Percentiles rank a stretch among this genome's conserved stretches.
These are phyloP conservation scores for Haplosporangium sp. DNA, from an alignment of 371 early-diverging fungal species.

Conservation along the genomic window DNA sequence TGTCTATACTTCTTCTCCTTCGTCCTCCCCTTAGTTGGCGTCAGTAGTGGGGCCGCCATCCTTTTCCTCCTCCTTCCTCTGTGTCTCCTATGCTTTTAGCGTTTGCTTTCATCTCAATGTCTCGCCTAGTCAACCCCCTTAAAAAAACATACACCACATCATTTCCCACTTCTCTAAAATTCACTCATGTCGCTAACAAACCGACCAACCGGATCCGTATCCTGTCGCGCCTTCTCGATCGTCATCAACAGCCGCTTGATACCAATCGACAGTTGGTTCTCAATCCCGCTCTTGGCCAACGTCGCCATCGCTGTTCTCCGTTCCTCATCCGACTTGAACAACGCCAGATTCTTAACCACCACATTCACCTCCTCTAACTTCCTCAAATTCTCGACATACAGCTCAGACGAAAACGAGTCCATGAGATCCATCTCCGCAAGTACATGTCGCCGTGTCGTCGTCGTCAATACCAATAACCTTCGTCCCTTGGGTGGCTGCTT, in stretches of 20 bases:
- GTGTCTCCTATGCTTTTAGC: too few species aligned
- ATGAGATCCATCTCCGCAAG: constrained; percentile 90
- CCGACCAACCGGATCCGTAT: constrained; percentile 70
- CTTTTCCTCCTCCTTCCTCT: too few species aligned
- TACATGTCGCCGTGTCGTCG: constrained; percentile 83
- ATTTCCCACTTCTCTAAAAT: constrained; percentile 10
- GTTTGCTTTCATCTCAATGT: too few species aligned
- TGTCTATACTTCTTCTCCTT: too few species aligned
- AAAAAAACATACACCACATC: background rate
- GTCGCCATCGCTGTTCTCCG: constrained; percentile 61
- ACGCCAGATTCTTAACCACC: constrained; percentile 73
- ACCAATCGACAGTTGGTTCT: constrained; percentile 79
- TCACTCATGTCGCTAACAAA: constrained; percentile 67
- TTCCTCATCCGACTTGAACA: constrained; percentile 72
- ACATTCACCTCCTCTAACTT: constrained; percentile 74
- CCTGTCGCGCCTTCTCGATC: constrained; percentile 91
- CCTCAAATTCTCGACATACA: constrained; percentile 84
- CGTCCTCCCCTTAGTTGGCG: too few species aligned
- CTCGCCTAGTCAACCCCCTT: too few species aligned
- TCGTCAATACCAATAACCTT: constrained; percentile 87
- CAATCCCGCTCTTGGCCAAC: constrained; percentile 67
- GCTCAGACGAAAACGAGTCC: constrained; percentile 86
- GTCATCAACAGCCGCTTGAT: constrained; percentile 92
- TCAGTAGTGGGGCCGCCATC: too few species aligned
- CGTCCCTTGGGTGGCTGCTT: constrained; percentile 92